phyloP scores from a whole-genome alignment of 345 rosid species.

The Lepidium aucheri region DNA sequence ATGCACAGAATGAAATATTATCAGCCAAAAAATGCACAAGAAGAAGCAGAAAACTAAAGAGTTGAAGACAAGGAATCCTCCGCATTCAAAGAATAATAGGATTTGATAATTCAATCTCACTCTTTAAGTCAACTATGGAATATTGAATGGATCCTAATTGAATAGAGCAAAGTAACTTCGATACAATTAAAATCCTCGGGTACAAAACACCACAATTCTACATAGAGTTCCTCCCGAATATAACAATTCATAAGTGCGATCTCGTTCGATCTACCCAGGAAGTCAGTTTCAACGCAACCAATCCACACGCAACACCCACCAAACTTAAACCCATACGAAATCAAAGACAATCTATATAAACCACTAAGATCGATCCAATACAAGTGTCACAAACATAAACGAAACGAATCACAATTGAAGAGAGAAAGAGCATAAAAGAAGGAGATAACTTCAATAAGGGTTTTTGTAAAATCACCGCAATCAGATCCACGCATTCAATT shows the following conservation, averaged over 20 bases:
- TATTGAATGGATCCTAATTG: background rate
- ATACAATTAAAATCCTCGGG: background rate
- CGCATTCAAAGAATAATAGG: background rate
- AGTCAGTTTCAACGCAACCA: background rate
- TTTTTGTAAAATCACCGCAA: constrained; percentile 24
- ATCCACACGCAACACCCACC: constrained; percentile 6
- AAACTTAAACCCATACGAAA: background rate
- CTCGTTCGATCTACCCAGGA: constrained; percentile 9
- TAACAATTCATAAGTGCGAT: background rate
- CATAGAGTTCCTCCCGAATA: background rate
- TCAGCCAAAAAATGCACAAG: background rate
- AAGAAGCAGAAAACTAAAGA: background rate
- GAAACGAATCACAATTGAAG: constrained; percentile 7
- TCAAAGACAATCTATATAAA: background rate
- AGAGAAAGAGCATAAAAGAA: background rate
- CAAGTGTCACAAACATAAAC: background rate
- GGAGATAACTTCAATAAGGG: constrained; percentile 2
- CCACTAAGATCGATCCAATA: constrained; percentile 12
- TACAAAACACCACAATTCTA: background rate
- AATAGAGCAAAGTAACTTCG: background rate
- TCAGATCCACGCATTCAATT: constrained; percentile 31
- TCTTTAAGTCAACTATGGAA: constrained; percentile 7
- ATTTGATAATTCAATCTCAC: background rate
- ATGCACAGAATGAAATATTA: constrained; percentile 29
- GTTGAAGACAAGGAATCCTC: background rate